Evolutionary conservation across 2,329 filamentous ascomycete species (phyloP).

Genomic region (Penicillium nordicum): DNA sequence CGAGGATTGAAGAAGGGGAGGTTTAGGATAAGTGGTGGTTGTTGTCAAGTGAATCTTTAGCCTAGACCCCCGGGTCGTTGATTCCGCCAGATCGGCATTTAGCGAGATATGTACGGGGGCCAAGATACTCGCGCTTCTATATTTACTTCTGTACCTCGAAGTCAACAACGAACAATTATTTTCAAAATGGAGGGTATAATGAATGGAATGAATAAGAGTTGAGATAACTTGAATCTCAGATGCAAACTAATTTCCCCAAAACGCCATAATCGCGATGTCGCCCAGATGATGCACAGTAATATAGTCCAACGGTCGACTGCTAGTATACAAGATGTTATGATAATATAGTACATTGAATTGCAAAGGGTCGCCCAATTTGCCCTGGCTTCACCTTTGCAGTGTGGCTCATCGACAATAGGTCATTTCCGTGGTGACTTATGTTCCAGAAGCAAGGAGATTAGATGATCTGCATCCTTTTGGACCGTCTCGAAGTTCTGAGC

Average conservation of each 20-base stretch:
- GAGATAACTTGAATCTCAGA: not conserved
- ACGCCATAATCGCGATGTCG: slow-evolving; percentile 1
- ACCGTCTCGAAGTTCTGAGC: slow-evolving; percentile 23
- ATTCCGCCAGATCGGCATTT: slow-evolving; percentile 33
- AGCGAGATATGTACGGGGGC: slow-evolving; percentile 28
- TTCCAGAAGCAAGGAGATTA: slow-evolving; percentile 9
- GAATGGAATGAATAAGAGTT: not conserved
- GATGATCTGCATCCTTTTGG: slow-evolving; percentile 19
- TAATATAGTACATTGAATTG: slow-evolving; percentile 3
- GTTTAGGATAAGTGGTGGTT: slow-evolving; percentile 6
- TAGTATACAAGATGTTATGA: slow-evolving; percentile 10
- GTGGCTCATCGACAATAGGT: not conserved
- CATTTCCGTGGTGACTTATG: slow-evolving; percentile 2
- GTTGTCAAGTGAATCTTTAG: slow-evolving; percentile 18
- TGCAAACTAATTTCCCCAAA: not conserved
- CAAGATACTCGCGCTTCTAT: slow-evolving; percentile 17
- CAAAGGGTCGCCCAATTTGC: not conserved
- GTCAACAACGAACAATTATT: slow-evolving; percentile 1
- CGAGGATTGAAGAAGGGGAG: slow-evolving; percentile 23
- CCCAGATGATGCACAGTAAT: not conserved
- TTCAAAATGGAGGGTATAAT: not conserved
- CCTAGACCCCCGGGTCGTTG: slow-evolving; percentile 13
- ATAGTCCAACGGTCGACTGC: not conserved
- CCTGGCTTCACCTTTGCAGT: not conserved
- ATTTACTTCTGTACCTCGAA: slow-evolving; percentile 8